phyloP scores from a whole-genome alignment of 805 yeast species.

The Dipodascus geniculatus region DNA sequence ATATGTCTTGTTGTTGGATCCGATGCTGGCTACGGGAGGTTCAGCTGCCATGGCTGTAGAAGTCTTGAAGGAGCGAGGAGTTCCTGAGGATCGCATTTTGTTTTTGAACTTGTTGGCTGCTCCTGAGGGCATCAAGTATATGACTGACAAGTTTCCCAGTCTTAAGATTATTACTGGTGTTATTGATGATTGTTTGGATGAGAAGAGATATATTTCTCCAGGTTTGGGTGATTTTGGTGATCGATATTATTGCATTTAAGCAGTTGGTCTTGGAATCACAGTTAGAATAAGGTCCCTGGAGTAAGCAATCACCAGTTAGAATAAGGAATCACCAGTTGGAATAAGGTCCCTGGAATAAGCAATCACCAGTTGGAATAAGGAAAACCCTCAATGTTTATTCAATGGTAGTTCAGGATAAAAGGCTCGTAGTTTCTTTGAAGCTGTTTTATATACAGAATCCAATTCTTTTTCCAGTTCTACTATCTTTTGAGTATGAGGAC shows the following conservation, averaged over 20 bases:
- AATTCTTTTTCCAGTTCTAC: conserved; percentile 5
- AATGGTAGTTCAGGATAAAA: conserved; percentile 15
- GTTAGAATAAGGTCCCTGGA: background rate
- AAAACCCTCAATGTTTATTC: background rate
- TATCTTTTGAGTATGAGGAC: conserved; percentile 5
- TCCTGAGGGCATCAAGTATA: conserved; percentile 83
- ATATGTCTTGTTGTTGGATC: conserved; percentile 85
- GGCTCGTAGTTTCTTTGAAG: conserved; percentile 2
- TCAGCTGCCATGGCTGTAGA: conserved; percentile 96
- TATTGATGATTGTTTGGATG: conserved; percentile 78
- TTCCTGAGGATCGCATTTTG: conserved; percentile 72
- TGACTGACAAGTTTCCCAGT: conserved; percentile 68
- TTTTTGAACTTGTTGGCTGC: conserved; percentile 87
- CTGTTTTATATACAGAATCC: conserved; percentile 6
- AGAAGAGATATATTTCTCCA: conserved; percentile 74
- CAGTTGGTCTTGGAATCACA: conserved; percentile 3
- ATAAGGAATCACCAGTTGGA: no score
- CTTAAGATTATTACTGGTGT: conserved; percentile 90
- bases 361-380: conserved; percentile 8
- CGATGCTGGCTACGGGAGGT: conserved; percentile 98
- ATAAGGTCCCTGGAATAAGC: conserved; percentile 9
- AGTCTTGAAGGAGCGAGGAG: conserved; percentile 78
- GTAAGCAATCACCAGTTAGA: no score
- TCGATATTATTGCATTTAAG: conserved; percentile 81
- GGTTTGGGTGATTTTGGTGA: conserved; percentile 98